Evolutionary conservation across 2,329 filamentous ascomycete species (phyloP), one percentile per base, ranked within the genome.

Genomic region (Alternaria gansuensis): DNA sequence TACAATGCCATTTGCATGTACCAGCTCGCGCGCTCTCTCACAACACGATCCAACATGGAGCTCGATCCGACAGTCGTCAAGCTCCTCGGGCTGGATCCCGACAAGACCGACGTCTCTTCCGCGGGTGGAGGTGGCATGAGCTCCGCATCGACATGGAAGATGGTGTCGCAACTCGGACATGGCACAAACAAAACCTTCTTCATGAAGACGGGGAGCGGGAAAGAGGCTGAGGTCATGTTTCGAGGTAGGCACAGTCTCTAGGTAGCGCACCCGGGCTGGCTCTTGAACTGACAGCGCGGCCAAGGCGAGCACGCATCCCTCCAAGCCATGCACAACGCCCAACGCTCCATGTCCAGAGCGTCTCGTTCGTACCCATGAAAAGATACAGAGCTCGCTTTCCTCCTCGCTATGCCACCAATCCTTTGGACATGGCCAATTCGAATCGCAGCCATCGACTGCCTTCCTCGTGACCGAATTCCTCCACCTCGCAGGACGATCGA

Each of bases 251-350:
- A 10, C 11, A 28, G 4, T 1, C 14, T 21, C 26, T 17, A 5
- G 17, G 17, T 17, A 17, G 37, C 10, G 8, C 26, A 23, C 5
- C 14, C 23, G 33, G 54, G 23, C 37, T 34, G 52, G 28, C 21
- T 44, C 36, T 56, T 28, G 3, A 24, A 58, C 61, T 70, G 50
- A 72, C 45, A 48, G 31, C 26, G 11, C 26, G 17, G n/a, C 45
- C 11, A 66, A 86, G 91, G 93, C 60, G 94, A 97, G 78, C 89
- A 92, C 73, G 85, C 86, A 49, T 96, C 92, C 3, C 86, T 97
- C 54, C 93, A 93, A 72, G 91, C 92, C 53, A 91, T 98, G 65
- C 85, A 92, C 73, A 72, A 81, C 44, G 82, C 82, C 13, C 89
- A 95, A 0, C 90, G n/a, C n/a, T n/a, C n/a, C n/a, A n/a, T n/a